Conservation (phyloP, 2,329 filamentous ascomycete genomes). For the Colletotrichum abscissum region DNA sequence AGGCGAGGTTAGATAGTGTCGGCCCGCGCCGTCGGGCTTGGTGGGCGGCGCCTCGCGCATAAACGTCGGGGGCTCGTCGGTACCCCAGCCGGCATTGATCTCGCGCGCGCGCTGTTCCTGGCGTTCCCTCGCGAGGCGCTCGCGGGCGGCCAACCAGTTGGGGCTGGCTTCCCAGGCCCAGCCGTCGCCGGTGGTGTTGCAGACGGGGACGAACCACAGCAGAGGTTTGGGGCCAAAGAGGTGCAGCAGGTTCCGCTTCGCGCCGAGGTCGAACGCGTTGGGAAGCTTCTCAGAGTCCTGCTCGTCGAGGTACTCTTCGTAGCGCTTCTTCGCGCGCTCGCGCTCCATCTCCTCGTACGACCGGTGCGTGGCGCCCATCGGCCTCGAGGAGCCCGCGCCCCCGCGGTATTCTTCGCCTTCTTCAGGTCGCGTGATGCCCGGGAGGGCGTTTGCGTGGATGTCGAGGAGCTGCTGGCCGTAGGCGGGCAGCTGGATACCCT, state of each 20-base stretch:
- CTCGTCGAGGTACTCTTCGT: constrained; percentile 86
- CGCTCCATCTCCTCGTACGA: constrained; percentile 68
- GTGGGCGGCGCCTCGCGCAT: constrained; percentile 31
- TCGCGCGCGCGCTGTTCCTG: constrained; percentile 73
- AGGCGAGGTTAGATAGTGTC: constrained; percentile 42
- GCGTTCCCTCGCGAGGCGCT: constrained; percentile 68
- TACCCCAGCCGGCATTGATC: constrained; percentile 75
- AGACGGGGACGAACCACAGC: constrained; percentile 84
- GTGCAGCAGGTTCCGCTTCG: constrained; percentile 81
- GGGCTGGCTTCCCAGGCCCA: constrained; percentile 93
- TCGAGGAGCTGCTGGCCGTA: constrained; percentile 82
- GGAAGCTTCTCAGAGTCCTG: constrained; percentile 88
- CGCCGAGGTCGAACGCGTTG: constrained; percentile 92
- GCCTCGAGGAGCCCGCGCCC: constrained; percentile 44
- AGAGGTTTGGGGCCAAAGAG: constrained; percentile 80
- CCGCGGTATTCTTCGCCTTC: constrained; percentile 75
- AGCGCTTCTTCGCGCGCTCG: constrained; percentile 63
- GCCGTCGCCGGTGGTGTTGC: constrained; percentile 89
- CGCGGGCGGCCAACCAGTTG: constrained; percentile 79
- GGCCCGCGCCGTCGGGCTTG: constrained; percentile 38
- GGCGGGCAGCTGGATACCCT: constrained; percentile 63
- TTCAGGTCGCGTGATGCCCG: constrained; percentile 82
- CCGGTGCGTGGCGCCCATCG: constrained; percentile 50
- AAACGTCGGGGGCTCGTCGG: constrained; percentile 43
- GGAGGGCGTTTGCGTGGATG: constrained; percentile 83